These are phyloP conservation scores for Aspergillus intermedius DNA, from an alignment of 2,329 filamentous ascomycete genomes.

Conservation along the genomic window DNA sequence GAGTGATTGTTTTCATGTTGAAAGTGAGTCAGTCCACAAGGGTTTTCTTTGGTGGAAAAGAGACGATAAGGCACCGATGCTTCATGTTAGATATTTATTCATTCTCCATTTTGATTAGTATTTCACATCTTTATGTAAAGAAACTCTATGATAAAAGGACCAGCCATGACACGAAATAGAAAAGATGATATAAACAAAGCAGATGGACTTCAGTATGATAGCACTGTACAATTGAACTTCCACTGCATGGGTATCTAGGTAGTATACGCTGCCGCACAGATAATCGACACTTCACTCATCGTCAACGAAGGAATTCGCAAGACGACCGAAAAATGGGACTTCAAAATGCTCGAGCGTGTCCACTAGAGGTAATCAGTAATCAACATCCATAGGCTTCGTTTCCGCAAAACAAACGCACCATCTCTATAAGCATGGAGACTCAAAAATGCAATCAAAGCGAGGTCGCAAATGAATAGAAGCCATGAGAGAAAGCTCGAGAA, in stretches of 20 bases:
- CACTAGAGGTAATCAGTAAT: slow-evolving; percentile 37
- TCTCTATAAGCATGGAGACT: slow-evolving; percentile 76
- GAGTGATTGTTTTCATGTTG: background rate
- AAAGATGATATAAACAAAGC: background rate
- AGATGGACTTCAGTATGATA: background rate
- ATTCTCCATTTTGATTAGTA: background rate
- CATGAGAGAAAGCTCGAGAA: slow-evolving; percentile 81
- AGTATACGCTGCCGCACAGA: background rate
- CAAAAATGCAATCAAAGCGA: slow-evolving; percentile 69
- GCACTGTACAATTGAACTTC: background rate
- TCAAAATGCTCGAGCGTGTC: slow-evolving; percentile 66
- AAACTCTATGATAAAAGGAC: background rate
- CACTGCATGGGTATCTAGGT: background rate
- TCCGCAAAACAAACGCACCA: slow-evolving; percentile 47
- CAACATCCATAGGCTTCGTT: background rate
- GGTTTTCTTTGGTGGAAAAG: too few species aligned
- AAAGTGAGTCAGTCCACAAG: background rate
- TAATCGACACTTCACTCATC: slow-evolving; percentile 56
- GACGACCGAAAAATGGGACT: slow-evolving; percentile 73
- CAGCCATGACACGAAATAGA: background rate
- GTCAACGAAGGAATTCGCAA: slow-evolving; percentile 85
- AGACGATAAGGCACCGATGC: background rate
- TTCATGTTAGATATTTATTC: background rate
- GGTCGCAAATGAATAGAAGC: slow-evolving; percentile 69
- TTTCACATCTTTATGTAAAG: background rate